A percentile compares a stretch with the other conserved stretches of the same genome.
Conservation (phyloP, 768 basidiomycete species). For the Phanerochaete carnosa region DNA sequence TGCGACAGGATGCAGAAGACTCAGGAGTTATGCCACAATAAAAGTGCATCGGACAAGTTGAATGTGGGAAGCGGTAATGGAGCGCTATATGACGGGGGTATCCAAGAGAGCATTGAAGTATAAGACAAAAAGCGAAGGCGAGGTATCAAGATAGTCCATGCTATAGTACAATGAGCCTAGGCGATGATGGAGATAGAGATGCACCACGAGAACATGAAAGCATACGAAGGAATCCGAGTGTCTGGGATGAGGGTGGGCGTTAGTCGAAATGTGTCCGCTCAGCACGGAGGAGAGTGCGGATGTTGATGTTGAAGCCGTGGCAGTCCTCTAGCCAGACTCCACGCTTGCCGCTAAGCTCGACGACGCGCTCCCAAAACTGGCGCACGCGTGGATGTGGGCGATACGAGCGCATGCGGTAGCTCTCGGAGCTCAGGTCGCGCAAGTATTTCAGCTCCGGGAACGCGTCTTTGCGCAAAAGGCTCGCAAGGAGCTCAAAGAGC, state of each 20-base stretch:
- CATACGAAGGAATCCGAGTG: not conserved
- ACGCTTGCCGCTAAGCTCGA: conserved; percentile 46
- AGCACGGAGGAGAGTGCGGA: conserved; percentile 38
- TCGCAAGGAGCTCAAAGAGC: conserved; percentile 61
- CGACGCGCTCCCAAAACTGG: conserved; percentile 37
- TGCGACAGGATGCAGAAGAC: no score
- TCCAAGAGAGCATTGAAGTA: not conserved
- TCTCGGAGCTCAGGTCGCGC: conserved; percentile 61
- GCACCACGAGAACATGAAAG: not conserved
- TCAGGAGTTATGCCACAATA: not conserved
- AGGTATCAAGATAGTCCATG: not conserved
- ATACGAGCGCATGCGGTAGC: conserved; percentile 49
- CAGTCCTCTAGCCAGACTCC: conserved; percentile 68
- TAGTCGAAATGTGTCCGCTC: not conserved
- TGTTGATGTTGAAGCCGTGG: conserved; percentile 54
- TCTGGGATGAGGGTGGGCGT: not conserved
- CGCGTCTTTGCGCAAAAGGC: conserved; percentile 51
- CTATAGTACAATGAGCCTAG: not conserved
- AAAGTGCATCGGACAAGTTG: not conserved
- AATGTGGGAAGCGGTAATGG: not conserved
- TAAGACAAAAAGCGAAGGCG: not conserved
- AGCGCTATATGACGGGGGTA: not conserved
- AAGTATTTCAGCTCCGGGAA: conserved; percentile 62
- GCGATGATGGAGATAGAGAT: not conserved
- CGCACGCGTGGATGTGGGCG: conserved; percentile 33